Conservation (phyloP, 2,329 filamentous ascomycete species). For the Paecilomyces niveus region DNA sequence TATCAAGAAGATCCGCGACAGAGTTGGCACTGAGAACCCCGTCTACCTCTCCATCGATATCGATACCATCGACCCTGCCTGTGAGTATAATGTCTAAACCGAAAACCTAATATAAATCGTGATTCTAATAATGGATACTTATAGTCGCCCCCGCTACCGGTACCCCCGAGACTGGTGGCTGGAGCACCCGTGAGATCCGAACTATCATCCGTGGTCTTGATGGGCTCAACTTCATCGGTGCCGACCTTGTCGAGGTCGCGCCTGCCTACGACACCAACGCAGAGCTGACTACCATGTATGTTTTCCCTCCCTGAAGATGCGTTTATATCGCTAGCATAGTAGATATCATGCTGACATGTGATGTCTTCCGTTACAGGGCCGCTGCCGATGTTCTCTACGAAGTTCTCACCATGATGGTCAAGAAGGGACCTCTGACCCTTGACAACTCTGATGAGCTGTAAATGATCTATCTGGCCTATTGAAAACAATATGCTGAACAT, state of each 20-base stretch:
- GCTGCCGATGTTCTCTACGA: slow-evolving; percentile 62
- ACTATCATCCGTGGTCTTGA: slow-evolving; percentile 53
- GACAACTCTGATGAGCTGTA: not conserved
- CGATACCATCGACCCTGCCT: slow-evolving; percentile 79
- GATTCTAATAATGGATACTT: not conserved
- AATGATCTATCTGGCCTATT: not conserved
- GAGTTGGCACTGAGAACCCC: slow-evolving; percentile 66
- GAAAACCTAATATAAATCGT: not conserved
- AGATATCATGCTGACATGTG: slow-evolving; percentile 7
- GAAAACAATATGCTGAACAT: not conserved
- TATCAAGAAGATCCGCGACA: slow-evolving; percentile 66
- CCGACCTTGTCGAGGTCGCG: slow-evolving; percentile 56
- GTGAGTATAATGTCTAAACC: slow-evolving; percentile 32
- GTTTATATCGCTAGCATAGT: not conserved
- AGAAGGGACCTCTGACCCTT: slow-evolving; percentile 60
- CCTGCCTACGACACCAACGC: slow-evolving; percentile 56
- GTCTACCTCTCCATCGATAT: slow-evolving; percentile 83
- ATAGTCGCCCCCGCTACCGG: slow-evolving; percentile 44
- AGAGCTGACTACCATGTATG: slow-evolving; percentile 47
- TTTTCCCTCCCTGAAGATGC: slow-evolving; percentile 3
- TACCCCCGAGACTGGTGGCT: slow-evolving; percentile 56
- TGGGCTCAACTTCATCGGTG: slow-evolving; percentile 52
- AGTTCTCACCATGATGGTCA: slow-evolving; percentile 76
- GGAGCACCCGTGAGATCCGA: slow-evolving; percentile 53
- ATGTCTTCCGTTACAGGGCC: slow-evolving; percentile 18